Evolutionary conservation across 106 monocot species (phyloP).

Genomic region (Dioscorea alata): DNA sequence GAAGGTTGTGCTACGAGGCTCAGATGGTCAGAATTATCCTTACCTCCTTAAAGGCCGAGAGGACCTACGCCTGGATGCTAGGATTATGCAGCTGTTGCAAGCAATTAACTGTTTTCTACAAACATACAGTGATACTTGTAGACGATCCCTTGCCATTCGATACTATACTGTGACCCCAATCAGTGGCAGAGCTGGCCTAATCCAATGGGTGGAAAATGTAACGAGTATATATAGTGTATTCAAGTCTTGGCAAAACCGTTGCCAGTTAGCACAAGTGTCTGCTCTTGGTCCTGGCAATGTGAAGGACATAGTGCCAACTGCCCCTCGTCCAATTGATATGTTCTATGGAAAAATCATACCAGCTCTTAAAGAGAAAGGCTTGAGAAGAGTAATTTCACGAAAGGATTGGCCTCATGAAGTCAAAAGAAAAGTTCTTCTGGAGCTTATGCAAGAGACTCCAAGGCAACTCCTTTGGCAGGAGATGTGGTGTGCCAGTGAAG

Average conservation of each 20-base stretch:
- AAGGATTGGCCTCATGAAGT: slow-evolving; percentile 99
- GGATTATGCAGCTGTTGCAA: slow-evolving; percentile 94
- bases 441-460: slow-evolving; percentile 96
- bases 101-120: slow-evolving; percentile 64
- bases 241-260: slow-evolving; percentile 84
- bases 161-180: slow-evolving; percentile 98
- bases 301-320: slow-evolving; percentile 33
- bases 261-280: slow-evolving; percentile 54
- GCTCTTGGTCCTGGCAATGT: slow-evolving; percentile 43
- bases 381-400: slow-evolving; percentile 86
- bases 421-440: slow-evolving; percentile 91
- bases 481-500: slow-evolving; percentile 98
- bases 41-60: slow-evolving; percentile 99
- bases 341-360: slow-evolving; percentile 99
- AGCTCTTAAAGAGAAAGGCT: slow-evolving; percentile 96
- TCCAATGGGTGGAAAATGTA: slow-evolving; percentile 97
- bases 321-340: slow-evolving; percentile 99
- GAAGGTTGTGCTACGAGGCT: slow-evolving; percentile 79
- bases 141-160: slow-evolving; percentile 53
- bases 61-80: slow-evolving; percentile 97
- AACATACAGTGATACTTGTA: slow-evolving; percentile 40
- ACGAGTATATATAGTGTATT: slow-evolving; percentile 93
- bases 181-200: slow-evolving; percentile 89
- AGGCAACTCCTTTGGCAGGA: slow-evolving; percentile 85
- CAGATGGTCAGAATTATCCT: slow-evolving; percentile 81